Evolutionary conservation across 495 filamentous ascomycete genomes (phyloP).

Genomic region (Apodospora peruviana): DNA sequence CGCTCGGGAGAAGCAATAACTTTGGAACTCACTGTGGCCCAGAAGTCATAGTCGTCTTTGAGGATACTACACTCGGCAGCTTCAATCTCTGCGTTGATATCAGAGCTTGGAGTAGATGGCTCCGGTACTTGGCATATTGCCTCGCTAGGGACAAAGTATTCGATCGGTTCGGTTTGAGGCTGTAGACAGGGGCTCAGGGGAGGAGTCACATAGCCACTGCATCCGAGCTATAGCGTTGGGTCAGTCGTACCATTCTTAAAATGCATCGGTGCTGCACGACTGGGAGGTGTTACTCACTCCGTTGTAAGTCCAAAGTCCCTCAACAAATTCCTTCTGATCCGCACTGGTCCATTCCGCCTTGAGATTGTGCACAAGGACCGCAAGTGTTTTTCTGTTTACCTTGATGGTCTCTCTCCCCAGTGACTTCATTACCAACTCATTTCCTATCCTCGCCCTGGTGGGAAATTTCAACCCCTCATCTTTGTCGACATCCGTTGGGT

Average conservation of each 20-base stretch:
- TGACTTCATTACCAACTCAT: constrained; percentile 2
- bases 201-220: constrained; percentile 45
- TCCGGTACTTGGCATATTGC: constrained; percentile 45
- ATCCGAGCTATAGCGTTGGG: constrained; percentile 19
- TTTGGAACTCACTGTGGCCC: background rate
- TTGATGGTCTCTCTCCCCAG: constrained; percentile 14
- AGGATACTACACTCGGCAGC: constrained; percentile 34
- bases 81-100: constrained; percentile 41
- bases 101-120: constrained; percentile 44
- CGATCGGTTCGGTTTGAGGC: constrained; percentile 5
- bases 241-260: background rate
- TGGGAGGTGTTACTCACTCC: constrained; percentile 36
- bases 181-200: constrained; percentile 49
- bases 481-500: constrained; percentile 37
- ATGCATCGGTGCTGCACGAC: constrained; percentile 1
- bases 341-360: constrained; percentile 31
- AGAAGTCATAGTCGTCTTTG: constrained; percentile 15
- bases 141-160: constrained; percentile 43
- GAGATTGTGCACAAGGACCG: constrained; percentile 21
- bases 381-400: constrained; percentile 12
- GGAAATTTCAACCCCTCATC: constrained; percentile 41
- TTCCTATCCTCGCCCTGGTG: background rate
- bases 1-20: constrained; percentile 8
- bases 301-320: constrained; percentile 21
- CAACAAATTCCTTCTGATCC: constrained; percentile 28